Conservation (phyloP, 331 rosid species). For the Dryas integrifolia region DNA sequence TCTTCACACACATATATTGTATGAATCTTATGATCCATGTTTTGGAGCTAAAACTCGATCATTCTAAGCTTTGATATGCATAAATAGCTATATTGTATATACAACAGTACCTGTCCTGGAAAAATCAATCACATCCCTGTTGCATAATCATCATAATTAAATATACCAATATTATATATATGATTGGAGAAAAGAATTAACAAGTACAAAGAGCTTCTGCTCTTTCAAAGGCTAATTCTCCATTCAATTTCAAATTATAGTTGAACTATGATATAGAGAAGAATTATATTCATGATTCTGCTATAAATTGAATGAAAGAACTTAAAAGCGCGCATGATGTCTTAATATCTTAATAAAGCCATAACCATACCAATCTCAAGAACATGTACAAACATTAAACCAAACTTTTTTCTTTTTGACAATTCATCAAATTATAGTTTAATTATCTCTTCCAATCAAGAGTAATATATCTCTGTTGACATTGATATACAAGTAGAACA, state of each 20-base stretch:
- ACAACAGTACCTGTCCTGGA: not conserved
- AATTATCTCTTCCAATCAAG: not conserved
- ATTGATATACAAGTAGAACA: slow-evolving; percentile 6
- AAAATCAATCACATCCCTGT: not conserved
- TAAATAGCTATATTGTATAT: too few species aligned
- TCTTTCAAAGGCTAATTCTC: too few species aligned
- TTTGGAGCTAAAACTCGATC: not conserved
- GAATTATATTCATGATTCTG: too few species aligned
- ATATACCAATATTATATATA: too few species aligned
- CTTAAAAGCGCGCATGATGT: not conserved
- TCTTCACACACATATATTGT: too few species aligned
- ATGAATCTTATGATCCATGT: not conserved
- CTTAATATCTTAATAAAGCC: not conserved
- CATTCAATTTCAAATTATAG: too few species aligned
- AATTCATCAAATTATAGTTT: slow-evolving; percentile 3
- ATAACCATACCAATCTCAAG: not conserved
- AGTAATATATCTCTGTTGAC: not conserved
- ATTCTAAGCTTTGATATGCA: not conserved
- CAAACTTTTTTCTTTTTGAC: not conserved
- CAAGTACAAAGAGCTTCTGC: too few species aligned
- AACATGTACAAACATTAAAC: not conserved
- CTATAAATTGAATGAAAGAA: too few species aligned
- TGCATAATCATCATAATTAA: too few species aligned
- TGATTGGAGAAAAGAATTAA: too few species aligned
- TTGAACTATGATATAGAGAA: too few species aligned